phyloP scores from a whole-genome alignment of 192 early-diverging fungal genomes.

The Oehlia diaphana region DNA sequence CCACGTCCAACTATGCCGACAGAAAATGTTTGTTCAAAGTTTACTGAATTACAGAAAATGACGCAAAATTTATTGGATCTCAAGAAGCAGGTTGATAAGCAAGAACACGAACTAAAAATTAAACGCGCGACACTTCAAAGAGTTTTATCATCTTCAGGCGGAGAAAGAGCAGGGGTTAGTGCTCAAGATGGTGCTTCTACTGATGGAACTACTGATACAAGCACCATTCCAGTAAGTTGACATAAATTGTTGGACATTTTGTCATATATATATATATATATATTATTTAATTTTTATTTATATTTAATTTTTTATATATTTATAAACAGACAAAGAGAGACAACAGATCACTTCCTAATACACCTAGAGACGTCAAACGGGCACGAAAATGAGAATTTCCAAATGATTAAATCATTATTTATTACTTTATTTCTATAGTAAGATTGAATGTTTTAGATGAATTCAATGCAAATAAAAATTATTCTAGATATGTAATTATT shows the following conservation, averaged over 20 bases:
- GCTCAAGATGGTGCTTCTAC: background rate
- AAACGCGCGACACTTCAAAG: background rate
- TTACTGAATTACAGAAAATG: conserved; percentile 72
- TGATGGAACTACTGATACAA: background rate
- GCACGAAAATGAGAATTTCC: background rate
- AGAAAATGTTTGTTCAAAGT: conserved; percentile 73
- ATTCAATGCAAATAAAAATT: background rate
- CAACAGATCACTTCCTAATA: background rate
- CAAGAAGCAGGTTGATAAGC: conserved; percentile 80
- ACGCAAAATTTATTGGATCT: conserved; percentile 79
- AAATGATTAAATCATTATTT: background rate
- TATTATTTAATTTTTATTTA: too few relatives aligned
- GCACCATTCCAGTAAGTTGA: conserved; percentile 2
- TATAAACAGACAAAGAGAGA: background rate
- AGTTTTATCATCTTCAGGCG: background rate
- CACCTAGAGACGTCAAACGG: conserved; percentile 6
- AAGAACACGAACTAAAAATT: conserved; percentile 71
- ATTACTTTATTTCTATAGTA: too few relatives aligned
- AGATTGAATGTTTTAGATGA: background rate
- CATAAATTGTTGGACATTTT: background rate
- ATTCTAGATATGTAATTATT: background rate
- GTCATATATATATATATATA: background rate
- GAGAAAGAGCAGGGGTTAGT: background rate
- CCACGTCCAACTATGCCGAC: conserved; percentile 79
- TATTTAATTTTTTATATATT: too few relatives aligned